A percentile compares a stretch with the other conserved stretches of the same genome.
phyloP scores from a whole-genome alignment of 192 early-diverging fungal genomes.

The Diversispora epigaea region DNA sequence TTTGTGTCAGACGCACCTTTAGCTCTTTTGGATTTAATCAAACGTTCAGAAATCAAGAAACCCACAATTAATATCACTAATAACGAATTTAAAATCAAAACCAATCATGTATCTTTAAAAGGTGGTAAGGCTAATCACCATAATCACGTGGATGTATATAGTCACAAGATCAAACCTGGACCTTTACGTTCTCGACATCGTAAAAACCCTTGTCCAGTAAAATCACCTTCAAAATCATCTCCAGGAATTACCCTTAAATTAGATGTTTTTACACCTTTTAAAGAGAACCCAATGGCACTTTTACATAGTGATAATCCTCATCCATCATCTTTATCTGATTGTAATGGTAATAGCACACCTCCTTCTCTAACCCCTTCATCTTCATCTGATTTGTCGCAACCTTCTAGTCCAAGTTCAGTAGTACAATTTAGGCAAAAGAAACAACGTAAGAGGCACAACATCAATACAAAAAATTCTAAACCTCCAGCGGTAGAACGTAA shows the following conservation, averaged over 20 bases:
- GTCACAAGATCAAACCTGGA: background rate
- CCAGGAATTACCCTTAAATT: slow-evolving; percentile 1
- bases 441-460: background rate
- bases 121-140: background rate
- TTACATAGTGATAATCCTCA: background rate
- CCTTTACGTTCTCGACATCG: background rate
- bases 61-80: background rate
- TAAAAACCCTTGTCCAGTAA: slow-evolving; percentile 16
- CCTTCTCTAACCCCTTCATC: background rate
- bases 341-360: no score
- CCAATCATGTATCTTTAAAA: no score
- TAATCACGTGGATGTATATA: background rate
- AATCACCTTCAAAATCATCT: slow-evolving; percentile 13
- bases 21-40: slow-evolving; percentile 3
- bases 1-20: background rate
- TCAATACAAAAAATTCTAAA: background rate
- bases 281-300: slow-evolving; percentile 11
- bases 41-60: slow-evolving; percentile 1
- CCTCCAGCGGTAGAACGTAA: background rate
- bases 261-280: background rate
- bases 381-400: background rate
- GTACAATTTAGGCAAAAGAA: background rate
- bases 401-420: background rate
- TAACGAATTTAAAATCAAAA: background rate
- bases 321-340: background rate